Evolutionary conservation across 1,139 yeast genomes (phyloP).

Genomic region (Tardiomyces depauwii): DNA sequence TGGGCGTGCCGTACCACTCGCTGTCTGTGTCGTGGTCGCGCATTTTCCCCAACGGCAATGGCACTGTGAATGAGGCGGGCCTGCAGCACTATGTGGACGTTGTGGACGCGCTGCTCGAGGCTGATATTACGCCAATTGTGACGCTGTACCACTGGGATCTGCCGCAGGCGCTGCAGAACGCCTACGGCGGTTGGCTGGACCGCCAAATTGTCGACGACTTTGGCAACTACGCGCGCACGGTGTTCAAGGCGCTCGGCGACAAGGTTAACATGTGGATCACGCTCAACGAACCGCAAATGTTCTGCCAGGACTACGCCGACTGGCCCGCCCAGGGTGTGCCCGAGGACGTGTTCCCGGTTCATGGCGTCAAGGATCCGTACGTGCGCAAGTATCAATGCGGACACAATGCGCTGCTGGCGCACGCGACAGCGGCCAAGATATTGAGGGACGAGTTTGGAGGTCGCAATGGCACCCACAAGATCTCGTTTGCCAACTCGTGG

Average conservation of each 20-base stretch:
- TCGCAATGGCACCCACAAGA: slow-evolving; percentile 12
- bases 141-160: slow-evolving; percentile 30
- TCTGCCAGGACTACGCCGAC: slow-evolving; percentile 13
- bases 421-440: slow-evolving; percentile 23
- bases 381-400: slow-evolving; percentile 14
- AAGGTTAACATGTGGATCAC: slow-evolving; percentile 29
- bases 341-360: slow-evolving; percentile 14
- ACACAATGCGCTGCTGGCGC: slow-evolving; percentile 25
- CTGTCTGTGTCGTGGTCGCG: slow-evolving; percentile 30
- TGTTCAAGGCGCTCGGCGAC: slow-evolving; percentile 26
- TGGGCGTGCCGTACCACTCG: slow-evolving; percentile 28
- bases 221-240: slow-evolving; percentile 25
- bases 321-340: slow-evolving; percentile 12
- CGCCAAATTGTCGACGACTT: slow-evolving; percentile 25
- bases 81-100: slow-evolving; percentile 29
- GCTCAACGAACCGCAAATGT: slow-evolving; percentile 27
- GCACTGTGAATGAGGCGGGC: slow-evolving; percentile 25
- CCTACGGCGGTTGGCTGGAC: slow-evolving; percentile 23
- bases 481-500: slow-evolving; percentile 19
- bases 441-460: slow-evolving; percentile 25
- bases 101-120: slow-evolving; percentile 22
- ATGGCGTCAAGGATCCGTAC: slow-evolving; percentile 7
- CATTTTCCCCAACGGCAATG: slow-evolving; percentile 25
- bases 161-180: slow-evolving; percentile 20
- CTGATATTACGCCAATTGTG: slow-evolving; percentile 26